Percentiles rank a stretch among this genome's conserved stretches.
Conservation (phyloP, 2,329 filamentous ascomycete genomes). For the Pezicula radicicola region DNA sequence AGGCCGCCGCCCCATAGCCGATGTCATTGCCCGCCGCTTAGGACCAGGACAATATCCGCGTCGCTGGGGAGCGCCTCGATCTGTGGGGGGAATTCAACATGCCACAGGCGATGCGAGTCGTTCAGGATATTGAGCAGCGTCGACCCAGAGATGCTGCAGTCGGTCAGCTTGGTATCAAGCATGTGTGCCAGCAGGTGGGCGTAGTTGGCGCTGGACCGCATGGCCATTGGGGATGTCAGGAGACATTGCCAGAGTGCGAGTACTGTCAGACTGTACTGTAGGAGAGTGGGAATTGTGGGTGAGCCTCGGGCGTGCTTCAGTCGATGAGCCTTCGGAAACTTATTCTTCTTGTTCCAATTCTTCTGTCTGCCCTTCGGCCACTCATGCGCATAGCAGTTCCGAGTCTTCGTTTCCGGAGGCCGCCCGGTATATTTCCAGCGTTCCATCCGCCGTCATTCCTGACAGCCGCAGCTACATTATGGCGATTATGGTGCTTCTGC, state of each 20-base stretch:
- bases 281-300: not conserved
- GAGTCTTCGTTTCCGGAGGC: not conserved
- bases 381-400: not conserved
- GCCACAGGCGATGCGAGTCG: constrained; percentile 28
- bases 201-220: constrained; percentile 33
- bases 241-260: no score
- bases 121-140: constrained; percentile 34
- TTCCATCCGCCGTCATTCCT: no score
- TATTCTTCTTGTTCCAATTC: not conserved
- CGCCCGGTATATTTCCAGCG: not conserved
- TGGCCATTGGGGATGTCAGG: constrained; percentile 26
- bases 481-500: not conserved
- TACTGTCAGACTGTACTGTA: no score
- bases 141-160: constrained; percentile 34
- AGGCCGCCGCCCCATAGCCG: constrained; percentile 33
- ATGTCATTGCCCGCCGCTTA: constrained; percentile 37
- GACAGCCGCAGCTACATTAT: not conserved
- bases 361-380: not conserved
- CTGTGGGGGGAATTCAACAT: constrained; percentile 31
- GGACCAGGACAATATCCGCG: constrained; percentile 33
- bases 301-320: no score
- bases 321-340: not conserved
- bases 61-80: constrained; percentile 29
- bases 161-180: constrained; percentile 21
- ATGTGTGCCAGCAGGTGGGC: constrained; percentile 28